A percentile compares a stretch with the other conserved stretches of the same genome.
phyloP scores from a whole-genome alignment of 2,329 filamentous ascomycete genomes.

The Phaeophleospora eucalypticola region DNA sequence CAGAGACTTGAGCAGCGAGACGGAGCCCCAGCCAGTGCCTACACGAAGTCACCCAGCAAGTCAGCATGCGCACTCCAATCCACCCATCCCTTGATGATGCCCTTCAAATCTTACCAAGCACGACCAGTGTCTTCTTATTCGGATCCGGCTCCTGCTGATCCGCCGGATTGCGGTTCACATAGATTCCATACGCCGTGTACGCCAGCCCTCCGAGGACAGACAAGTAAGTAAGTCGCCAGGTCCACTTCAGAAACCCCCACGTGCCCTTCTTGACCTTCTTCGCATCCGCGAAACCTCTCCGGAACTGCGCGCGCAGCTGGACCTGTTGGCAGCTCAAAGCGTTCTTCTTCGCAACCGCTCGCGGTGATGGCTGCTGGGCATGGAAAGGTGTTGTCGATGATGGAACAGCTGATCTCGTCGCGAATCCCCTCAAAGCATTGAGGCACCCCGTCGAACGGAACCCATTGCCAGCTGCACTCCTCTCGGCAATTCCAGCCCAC shows the following conservation, averaged over 20 bases:
- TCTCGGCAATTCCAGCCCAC: too few relatives aligned
- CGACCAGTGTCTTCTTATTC: slow-evolving; percentile 91
- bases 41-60: slow-evolving; percentile 1
- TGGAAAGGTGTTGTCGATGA: too few relatives aligned
- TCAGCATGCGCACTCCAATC: slow-evolving; percentile 6
- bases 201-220: slow-evolving; percentile 65
- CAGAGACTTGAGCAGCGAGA: slow-evolving; percentile 96
- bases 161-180: slow-evolving; percentile 72
- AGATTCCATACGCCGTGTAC: slow-evolving; percentile 77
- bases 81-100: not conserved
- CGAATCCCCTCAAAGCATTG: slow-evolving; percentile 22
- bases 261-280: slow-evolving; percentile 46
- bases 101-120: slow-evolving; percentile 64
- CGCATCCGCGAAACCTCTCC: slow-evolving; percentile 31
- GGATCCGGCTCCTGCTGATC: slow-evolving; percentile 78
- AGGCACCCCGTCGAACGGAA: too few relatives aligned
- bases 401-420: too few relatives aligned
- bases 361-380: slow-evolving; percentile 19
- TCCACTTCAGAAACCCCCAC: slow-evolving; percentile 70
- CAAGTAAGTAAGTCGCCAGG: slow-evolving; percentile 79
- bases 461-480: too few relatives aligned
- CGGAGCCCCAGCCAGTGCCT: slow-evolving; percentile 96
- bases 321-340: slow-evolving; percentile 10
- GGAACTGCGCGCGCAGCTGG: slow-evolving; percentile 22
- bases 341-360: slow-evolving; percentile 13